Evolutionary conservation across 768 basidiomycete species (phyloP), one percentile per base, ranked within the genome.

Genomic region (Plicaturopsis crispa): DNA sequence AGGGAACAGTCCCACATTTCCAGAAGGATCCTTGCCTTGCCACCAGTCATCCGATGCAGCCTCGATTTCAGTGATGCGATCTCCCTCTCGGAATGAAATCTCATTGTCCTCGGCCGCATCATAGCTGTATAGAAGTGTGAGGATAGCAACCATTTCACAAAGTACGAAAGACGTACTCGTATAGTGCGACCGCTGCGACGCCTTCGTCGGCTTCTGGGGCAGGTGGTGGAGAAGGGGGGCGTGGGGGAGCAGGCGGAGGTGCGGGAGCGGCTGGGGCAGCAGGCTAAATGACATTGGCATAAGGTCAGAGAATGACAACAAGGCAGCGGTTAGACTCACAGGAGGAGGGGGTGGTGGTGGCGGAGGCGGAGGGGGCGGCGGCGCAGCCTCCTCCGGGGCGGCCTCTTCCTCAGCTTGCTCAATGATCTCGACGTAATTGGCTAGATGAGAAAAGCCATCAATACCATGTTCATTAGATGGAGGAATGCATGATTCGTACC

Each of bases 41-140:
- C 88, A 91, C 89, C 88, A 91, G 48, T 88, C 88, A n/a, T 89
- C 87, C 6, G 77, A 80, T 5, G 76, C 78, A 38, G 81, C 78
- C 51, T 89, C 85, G 38, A 96, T 85, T 39, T 83, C 69, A 13
- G 66, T 69, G 53, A 96, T 86, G 40, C 66, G 62, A 24, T 92
- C 91, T 19, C 87, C 88, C 56, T 90, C 91, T 21, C 56, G 64
- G 73, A 97, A 90, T 3, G 80, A 71, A 20, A 96, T 62, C 53
- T 96, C 92, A 52, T 97, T 96, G 48, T 91, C 90, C 54, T 96
- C 92, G 0, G 77, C 77, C 0, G 92, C 88, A 7, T 90, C 87
- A 51, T 93, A 94, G 46, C 87, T 92, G 35, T 5, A 38, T 1
- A 35, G 17, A 24, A 16, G 5, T n/a, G 28, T 16, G 28, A 26